Evolutionary conservation across 129 eudicot genomes (phyloP).

Genomic region (Flaveria linearis): DNA sequence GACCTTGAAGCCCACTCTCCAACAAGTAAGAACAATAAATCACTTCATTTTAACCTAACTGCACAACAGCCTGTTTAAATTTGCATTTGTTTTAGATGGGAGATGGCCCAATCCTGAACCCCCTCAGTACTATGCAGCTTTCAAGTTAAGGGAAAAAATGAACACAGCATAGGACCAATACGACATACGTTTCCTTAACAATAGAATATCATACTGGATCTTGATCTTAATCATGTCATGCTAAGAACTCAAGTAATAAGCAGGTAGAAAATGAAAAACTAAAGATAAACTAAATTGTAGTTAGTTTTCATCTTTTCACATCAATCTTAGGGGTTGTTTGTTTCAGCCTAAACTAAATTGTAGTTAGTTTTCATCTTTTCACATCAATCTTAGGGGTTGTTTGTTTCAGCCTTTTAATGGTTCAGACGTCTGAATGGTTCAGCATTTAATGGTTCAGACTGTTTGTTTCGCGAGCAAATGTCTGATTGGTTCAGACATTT

Average conservation of each 20-base stretch:
- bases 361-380: neutral
- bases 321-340: neutral
- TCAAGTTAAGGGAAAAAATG: no score
- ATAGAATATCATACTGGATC: neutral
- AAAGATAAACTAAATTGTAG: neutral
- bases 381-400: neutral
- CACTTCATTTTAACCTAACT: slow-evolving; percentile 16
- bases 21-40: slow-evolving; percentile 1
- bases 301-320: neutral
- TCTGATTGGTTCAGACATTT: no score
- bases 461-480: no score
- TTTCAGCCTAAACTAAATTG: neutral
- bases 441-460: no score
- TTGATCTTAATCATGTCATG: neutral
- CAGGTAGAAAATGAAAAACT: neutral
- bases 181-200: no score
- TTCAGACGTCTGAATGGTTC: no score
- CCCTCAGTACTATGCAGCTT: neutral
- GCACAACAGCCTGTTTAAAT: neutral
- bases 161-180: no score
- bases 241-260: neutral
- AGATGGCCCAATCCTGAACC: slow-evolving; percentile 3
- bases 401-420: no score
- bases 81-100: neutral
- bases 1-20: slow-evolving; percentile 1